Base-by-base conservation (phyloP, 805 yeast genomes). In the Ogataea henricii region DNA sequence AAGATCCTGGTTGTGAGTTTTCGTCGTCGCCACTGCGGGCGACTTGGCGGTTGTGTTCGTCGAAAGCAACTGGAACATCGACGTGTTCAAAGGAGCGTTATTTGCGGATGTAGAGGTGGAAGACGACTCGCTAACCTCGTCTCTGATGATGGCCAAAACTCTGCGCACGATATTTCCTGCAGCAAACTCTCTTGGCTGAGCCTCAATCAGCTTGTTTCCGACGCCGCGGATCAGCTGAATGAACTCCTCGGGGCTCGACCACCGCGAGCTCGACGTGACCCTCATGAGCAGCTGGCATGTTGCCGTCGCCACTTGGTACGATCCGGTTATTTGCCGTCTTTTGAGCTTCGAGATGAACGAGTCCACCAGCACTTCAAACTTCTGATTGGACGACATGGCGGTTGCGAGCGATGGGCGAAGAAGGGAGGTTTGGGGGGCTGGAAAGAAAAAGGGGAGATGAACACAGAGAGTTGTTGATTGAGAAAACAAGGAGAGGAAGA, bases 121-220 rank as follows among this genome's bases (percentile, higher is more conserved):
- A 8, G 60, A 49, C 2, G 53, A 39, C 41, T 80, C 83, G 51
- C 79, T 89, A 25, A 85, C 78, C 64, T 91, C 97, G 57, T 94
- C 98, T 58, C 98, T 76, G 43, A 92, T 82, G 46, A 88, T 71
- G 1, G 96, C 90, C 54, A 94, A 72, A 1, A 92, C 91, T 63
- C 99, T 78, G 64, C 98, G 79, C 14, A 92, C 86, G 32, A 94
- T 85, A 65, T 94, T 94, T 8, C 98, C 98, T 46, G 91, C 81
- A 2, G 90, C 79, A 56, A 90, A 83, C 58, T 91, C 96, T 54
- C 89, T 78, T 6, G 98, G 97, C 61, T 88, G 94, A 3, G 97
- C 96, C 20, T 76, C 79, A 32, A 81, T 81, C 40, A 94, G 69
- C 26, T 77, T 69, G 33, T 72, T 71, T 7, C 98, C 99, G 16